Evolutionary conservation across 2,329 filamentous ascomycete species (phyloP).

Genomic region (Penicillium hesseltinei): DNA sequence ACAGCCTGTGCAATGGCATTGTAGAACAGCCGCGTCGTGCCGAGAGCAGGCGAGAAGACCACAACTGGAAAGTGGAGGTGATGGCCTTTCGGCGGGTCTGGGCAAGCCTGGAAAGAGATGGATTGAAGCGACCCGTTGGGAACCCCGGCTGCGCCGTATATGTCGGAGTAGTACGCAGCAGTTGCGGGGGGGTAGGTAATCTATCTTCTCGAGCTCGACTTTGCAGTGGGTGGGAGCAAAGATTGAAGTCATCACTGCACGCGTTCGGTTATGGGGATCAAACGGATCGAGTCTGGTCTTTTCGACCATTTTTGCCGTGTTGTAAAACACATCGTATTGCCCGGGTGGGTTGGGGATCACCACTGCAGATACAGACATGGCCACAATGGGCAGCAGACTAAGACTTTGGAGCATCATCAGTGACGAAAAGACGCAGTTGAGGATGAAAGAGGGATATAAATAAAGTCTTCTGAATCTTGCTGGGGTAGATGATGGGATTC

Average conservation of each 20-base stretch:
- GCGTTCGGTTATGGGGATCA: conserved; percentile 16
- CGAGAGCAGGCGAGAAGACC: conserved; percentile 34
- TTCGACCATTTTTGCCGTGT: conserved; percentile 18
- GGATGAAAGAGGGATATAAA: background rate
- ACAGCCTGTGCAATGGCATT: conserved; percentile 30
- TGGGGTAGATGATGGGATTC: background rate
- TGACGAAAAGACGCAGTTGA: background rate
- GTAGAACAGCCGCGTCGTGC: conserved; percentile 32
- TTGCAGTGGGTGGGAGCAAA: conserved; percentile 24
- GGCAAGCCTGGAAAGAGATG: conserved; percentile 23
- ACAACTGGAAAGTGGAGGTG: conserved; percentile 25
- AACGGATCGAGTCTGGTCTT: conserved; percentile 27
- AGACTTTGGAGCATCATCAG: background rate
- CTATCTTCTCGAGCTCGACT: conserved; percentile 2
- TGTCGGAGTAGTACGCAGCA: conserved; percentile 22
- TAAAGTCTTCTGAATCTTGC: background rate
- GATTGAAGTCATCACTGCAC: conserved; percentile 30
- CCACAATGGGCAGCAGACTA: background rate
- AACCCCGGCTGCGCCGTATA: conserved; percentile 20
- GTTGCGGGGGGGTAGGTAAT: conserved; percentile 33
- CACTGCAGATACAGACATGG: background rate
- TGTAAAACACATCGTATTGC: conserved; percentile 8
- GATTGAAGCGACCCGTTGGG: conserved; percentile 28
- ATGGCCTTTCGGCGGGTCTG: background rate
- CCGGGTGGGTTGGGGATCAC: background rate